Evolutionary conservation across 1,284 basidiomycete species (phyloP).

Genomic region (Schizophyllum amplum): DNA sequence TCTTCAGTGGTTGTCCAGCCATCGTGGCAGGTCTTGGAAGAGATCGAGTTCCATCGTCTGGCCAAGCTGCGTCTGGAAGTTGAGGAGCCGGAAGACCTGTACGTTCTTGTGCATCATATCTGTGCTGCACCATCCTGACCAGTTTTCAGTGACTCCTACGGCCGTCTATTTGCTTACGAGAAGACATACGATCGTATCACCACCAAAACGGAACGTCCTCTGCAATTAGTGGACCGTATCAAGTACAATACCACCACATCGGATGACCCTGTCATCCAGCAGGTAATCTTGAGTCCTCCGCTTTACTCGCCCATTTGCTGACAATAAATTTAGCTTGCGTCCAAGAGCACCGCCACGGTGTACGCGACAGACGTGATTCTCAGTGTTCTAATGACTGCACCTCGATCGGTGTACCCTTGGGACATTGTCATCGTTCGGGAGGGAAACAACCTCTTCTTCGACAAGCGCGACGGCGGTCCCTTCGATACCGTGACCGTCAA

Average conservation of each 20-base stretch:
- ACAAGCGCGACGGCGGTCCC: conserved; percentile 96
- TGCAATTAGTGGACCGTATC: conserved; percentile 91
- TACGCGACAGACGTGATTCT: conserved; percentile 97
- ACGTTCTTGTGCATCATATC: conserved; percentile 22
- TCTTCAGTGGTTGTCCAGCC: conserved; percentile 90
- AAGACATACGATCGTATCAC: conserved; percentile 94
- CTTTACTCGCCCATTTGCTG: conserved; percentile 1
- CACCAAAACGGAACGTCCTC: conserved; percentile 85
- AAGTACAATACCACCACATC: conserved; percentile 97
- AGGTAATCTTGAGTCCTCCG: conserved; percentile 29
- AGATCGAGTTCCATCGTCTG: conserved; percentile 94
- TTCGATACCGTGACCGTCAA: conserved; percentile 98
- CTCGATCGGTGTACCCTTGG: conserved; percentile 97
- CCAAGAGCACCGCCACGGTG: conserved; percentile 74
- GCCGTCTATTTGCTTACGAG: conserved; percentile 90
- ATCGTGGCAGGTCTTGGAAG: conserved; percentile 92
- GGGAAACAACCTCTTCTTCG: conserved; percentile 91
- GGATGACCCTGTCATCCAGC: conserved; percentile 93
- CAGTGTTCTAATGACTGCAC: conserved; percentile 92
- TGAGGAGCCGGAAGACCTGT: conserved; percentile 85
- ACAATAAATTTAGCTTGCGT: conserved; percentile 49
- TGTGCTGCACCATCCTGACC: conserved; percentile 4
- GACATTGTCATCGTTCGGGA: conserved; percentile 95
- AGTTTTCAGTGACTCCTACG: conserved; percentile 68
- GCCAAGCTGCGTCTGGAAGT: conserved; percentile 90